Evolutionary conservation across 2,329 filamentous ascomycete species (phyloP).

Genomic region (Claviceps sorghi): DNA sequence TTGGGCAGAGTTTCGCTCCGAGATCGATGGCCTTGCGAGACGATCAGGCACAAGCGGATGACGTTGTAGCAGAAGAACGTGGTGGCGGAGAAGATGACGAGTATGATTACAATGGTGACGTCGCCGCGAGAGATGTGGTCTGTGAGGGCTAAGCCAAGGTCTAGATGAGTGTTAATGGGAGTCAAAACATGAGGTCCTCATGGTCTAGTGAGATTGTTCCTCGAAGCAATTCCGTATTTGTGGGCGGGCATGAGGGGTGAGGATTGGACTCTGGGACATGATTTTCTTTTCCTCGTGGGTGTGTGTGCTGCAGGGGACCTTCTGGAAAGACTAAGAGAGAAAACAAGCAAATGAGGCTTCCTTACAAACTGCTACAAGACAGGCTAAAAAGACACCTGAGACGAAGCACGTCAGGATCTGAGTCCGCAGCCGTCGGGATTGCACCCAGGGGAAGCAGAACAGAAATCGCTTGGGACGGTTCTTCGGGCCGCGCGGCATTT

Average conservation of each 20-base stretch:
- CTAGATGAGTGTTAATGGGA: conserved; percentile 25
- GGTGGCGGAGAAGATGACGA: conserved; percentile 58
- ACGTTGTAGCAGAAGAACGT: conserved; percentile 72
- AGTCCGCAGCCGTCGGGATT: conserved; percentile 36
- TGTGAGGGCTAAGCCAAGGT: conserved; percentile 57
- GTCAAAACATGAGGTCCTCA: not conserved
- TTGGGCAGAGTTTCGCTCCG: conserved; percentile 17
- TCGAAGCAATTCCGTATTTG: not conserved
- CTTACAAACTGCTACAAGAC: conserved; percentile 53
- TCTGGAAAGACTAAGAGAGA: not conserved
- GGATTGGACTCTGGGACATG: not conserved
- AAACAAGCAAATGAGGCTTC: conserved; percentile 8
- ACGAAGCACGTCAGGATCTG: conserved; percentile 48
- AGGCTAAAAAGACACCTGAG: conserved; percentile 46
- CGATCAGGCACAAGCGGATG: conserved; percentile 55
- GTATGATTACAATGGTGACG: conserved; percentile 66
- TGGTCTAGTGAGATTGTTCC: not conserved
- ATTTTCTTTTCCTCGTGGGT: not conserved
- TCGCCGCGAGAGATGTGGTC: conserved; percentile 49
- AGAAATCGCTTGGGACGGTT: conserved; percentile 26
- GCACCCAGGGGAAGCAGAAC: conserved; percentile 41
- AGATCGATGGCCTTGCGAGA: conserved; percentile 32
- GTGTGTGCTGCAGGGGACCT: not conserved
- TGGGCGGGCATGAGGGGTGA: not conserved
- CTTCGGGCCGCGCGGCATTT: not conserved